Evolutionary conservation across 2,329 filamentous ascomycete species (phyloP).

Genomic region (Rutstroemia sydowiana): DNA sequence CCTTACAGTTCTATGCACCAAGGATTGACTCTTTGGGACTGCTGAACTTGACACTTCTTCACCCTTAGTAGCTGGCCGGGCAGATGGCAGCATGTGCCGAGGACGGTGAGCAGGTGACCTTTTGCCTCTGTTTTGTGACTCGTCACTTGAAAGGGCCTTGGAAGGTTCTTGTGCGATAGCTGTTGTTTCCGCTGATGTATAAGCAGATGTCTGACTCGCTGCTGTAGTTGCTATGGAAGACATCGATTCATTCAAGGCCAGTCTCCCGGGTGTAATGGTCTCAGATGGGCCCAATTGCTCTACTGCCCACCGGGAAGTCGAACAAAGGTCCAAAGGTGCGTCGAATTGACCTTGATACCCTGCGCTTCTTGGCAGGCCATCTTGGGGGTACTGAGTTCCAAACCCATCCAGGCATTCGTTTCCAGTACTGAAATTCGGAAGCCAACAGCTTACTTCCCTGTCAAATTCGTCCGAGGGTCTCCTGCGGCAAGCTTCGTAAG

Average conservation of each 20-base stretch:
- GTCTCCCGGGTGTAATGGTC: conserved; percentile 24
- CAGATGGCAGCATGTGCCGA: conserved; percentile 20
- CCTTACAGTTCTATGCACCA: not conserved
- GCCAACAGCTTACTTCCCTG: not conserved
- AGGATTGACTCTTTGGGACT: not conserved
- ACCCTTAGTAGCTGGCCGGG: conserved; percentile 2
- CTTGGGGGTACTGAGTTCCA: conserved; percentile 5
- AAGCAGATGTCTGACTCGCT: conserved; percentile 17
- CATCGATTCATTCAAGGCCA: conserved; percentile 17
- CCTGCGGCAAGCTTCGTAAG: not conserved
- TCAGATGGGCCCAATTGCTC: conserved; percentile 4
- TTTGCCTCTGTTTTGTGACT: too few relatives aligned
- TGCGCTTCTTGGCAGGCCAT: conserved; percentile 16
- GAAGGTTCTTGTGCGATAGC: not conserved
- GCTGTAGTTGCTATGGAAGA: conserved; percentile 14
- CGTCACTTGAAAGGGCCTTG: too few relatives aligned
- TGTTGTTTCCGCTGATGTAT: conserved; percentile 13
- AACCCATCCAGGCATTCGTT: not conserved
- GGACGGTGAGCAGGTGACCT: not conserved
- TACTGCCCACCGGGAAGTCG: conserved; percentile 12
- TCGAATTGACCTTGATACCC: conserved; percentile 2
- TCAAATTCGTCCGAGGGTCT: too few relatives aligned
- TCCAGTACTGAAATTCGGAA: not conserved
- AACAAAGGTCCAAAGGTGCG: conserved; percentile 12
- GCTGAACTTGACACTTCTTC: conserved; percentile 14